Base-by-base conservation (phyloP, 495 filamentous ascomycete species). In the Neurospora sp. region DNA sequence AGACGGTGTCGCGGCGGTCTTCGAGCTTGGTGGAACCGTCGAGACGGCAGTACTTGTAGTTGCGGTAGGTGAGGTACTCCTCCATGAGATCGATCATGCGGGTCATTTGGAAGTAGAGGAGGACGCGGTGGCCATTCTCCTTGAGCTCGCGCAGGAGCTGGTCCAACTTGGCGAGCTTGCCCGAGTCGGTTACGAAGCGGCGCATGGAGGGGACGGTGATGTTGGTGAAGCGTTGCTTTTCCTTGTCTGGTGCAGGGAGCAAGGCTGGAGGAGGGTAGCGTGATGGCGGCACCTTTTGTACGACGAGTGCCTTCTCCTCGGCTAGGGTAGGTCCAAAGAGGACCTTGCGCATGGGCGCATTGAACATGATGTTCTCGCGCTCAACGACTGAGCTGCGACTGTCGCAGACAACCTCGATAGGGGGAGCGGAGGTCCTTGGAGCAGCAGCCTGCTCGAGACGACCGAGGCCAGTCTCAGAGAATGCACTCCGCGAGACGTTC, bases 61-160 rank as follows among this genome's bases (percentile, higher is more conserved):
- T 97, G 76, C 96, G 91, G 83, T 97, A 98, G 4, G 96, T 98
- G 48, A 99, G 87, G 78, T 98, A 99, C 81, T 99, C 96, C 78
- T 99, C 96, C 91, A 98, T 98, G 42, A 99, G 84, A 78, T 99
- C 96, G 78, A 99, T 98, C 96, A 99, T 99, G 76, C 92, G 91
- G n/a, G 96, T 99, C 96, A 99, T 99, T 83, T 99, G 96, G 91
- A 99, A 99, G 85, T 99, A 99, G n/a, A 99, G 85, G 9, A 99
- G 88, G 20, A 99, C 96, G 77, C 96, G 94, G 77, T 99, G 96
- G 61, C 92, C 92, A 61, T 90, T 92, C 70, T 94, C 90, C 85
- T 98, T 99, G 71, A 99, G 89, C 77, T 94, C 86, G 65, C 90
- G 89, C 39, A 99, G 86, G 31, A 99, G 88, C 71, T 93, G 86